Evolutionary conservation across 345 rosid species (phyloP).

Genomic region (Zanthoxylum bungeanum): DNA sequence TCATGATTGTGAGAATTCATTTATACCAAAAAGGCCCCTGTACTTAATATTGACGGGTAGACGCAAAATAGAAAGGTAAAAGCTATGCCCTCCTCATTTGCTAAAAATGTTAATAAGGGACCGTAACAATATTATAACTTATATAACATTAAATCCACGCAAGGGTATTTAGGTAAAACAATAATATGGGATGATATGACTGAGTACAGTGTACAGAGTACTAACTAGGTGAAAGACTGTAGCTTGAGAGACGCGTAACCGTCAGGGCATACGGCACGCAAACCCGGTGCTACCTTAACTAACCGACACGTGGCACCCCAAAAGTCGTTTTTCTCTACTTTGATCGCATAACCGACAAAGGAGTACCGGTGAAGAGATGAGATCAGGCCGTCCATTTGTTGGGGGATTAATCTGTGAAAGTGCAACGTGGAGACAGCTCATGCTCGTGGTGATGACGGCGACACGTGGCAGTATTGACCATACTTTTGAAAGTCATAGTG

Average conservation of each 20-base stretch:
- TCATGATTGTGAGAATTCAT: neutral
- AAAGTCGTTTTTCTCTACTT: neutral
- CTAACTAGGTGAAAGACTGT: slow-evolving; percentile 14
- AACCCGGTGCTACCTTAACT: slow-evolving; percentile 7
- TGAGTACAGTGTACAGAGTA: neutral
- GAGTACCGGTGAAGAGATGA: neutral
- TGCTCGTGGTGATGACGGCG: neutral
- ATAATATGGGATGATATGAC: neutral
- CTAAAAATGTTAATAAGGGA: no score
- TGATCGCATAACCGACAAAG: slow-evolving; percentile 28
- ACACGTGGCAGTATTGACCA: neutral
- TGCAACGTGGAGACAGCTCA: slow-evolving; percentile 25
- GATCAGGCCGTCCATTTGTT: slow-evolving; percentile 26
- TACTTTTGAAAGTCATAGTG: slow-evolving; percentile 1
- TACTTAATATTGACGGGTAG: no score
- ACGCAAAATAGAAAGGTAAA: no score
- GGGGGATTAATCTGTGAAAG: neutral
- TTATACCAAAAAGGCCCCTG: neutral
- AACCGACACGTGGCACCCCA: slow-evolving; percentile 14
- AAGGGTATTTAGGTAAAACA: slow-evolving; percentile 17
- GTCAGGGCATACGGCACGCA: slow-evolving; percentile 37
- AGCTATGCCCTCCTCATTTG: no score
- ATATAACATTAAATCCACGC: neutral
- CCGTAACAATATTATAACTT: no score
- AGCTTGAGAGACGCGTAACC: slow-evolving; percentile 27